Evolutionary conservation across 2,329 filamentous ascomycete genomes (phyloP).

Genomic region (Pseudocercospora macadamiae): DNA sequence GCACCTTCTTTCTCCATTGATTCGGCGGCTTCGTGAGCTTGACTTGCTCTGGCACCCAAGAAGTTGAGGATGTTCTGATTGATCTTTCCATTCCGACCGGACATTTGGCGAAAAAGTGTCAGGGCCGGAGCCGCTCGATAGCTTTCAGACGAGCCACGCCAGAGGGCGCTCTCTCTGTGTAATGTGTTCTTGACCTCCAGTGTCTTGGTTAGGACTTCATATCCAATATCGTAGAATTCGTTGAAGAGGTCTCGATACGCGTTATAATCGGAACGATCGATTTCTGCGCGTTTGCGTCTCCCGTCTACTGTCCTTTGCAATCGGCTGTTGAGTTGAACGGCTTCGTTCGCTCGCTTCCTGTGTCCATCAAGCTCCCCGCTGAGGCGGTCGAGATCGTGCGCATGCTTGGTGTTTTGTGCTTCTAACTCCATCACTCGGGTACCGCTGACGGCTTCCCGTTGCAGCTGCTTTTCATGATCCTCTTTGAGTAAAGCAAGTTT

Average conservation of each 20-base stretch:
- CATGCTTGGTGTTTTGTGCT: background rate
- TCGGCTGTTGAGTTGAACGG: background rate
- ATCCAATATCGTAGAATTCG: constrained; percentile 3
- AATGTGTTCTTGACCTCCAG: background rate
- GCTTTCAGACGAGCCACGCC: constrained; percentile 11
- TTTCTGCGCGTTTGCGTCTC: constrained; percentile 3
- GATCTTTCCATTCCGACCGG: background rate
- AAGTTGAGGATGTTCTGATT: constrained; percentile 19
- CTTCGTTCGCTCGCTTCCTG: background rate
- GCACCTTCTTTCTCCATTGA: background rate
- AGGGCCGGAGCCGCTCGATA: constrained; percentile 15
- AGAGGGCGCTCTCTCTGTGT: constrained; percentile 9
- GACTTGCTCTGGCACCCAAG: constrained; percentile 11
- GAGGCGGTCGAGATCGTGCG: background rate
- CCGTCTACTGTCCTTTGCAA: constrained; percentile 4
- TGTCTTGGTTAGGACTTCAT: background rate
- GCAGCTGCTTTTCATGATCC: background rate
- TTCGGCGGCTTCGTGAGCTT: constrained; percentile 15
- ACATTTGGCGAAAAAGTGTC: constrained; percentile 20
- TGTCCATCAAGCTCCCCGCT: background rate
- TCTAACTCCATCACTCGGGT: background rate
- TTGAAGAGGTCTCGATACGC: constrained; percentile 20
- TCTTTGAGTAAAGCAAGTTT: background rate
- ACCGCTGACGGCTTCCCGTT: background rate
- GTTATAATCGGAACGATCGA: constrained; percentile 20